phyloP scores from a whole-genome alignment of 768 basidiomycete genomes.

The Mycena albidolilacea region DNA sequence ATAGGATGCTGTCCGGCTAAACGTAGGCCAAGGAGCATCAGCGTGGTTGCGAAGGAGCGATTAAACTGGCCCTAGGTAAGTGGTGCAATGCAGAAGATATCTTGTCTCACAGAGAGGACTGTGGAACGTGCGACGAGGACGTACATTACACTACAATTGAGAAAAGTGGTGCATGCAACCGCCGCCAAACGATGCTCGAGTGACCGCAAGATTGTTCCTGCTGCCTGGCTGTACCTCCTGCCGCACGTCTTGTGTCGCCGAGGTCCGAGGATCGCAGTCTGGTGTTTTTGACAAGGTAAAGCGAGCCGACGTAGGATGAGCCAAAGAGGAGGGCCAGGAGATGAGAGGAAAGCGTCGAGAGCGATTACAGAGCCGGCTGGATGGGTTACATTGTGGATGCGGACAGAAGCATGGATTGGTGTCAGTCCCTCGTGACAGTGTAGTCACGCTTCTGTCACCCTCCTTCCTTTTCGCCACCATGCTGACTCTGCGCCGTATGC shows the following conservation, averaged over 20 bases:
- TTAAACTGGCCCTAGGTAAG: not conserved
- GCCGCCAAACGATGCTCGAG: constrained; percentile 80
- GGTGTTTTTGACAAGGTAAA: constrained; percentile 81
- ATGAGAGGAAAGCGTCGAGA: constrained; percentile 60
- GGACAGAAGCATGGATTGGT: too few relatives aligned
- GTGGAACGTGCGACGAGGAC: not conserved
- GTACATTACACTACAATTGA: constrained; percentile 67
- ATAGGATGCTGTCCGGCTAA: constrained; percentile 45
- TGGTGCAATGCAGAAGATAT: not conserved
- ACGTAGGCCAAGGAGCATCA: constrained; percentile 4
- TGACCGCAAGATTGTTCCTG: constrained; percentile 90
- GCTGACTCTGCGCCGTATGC: constrained; percentile 10
- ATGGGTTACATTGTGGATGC: constrained; percentile 18
- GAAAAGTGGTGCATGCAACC: constrained; percentile 72
- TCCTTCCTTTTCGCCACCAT: constrained; percentile 12
- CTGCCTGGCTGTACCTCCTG: constrained; percentile 49
- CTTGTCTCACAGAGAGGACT: not conserved
- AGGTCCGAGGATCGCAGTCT: constrained; percentile 67
- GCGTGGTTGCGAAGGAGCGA: not conserved
- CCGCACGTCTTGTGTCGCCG: constrained; percentile 46
- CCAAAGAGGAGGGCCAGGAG: constrained; percentile 73
- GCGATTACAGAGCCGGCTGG: not conserved
- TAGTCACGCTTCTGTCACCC: too few relatives aligned
- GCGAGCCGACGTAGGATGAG: constrained; percentile 82
- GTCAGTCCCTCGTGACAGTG: too few relatives aligned